Evolutionary conservation across 2,329 filamentous ascomycete species (phyloP).

Genomic region (Lecanicillium sp.): DNA sequence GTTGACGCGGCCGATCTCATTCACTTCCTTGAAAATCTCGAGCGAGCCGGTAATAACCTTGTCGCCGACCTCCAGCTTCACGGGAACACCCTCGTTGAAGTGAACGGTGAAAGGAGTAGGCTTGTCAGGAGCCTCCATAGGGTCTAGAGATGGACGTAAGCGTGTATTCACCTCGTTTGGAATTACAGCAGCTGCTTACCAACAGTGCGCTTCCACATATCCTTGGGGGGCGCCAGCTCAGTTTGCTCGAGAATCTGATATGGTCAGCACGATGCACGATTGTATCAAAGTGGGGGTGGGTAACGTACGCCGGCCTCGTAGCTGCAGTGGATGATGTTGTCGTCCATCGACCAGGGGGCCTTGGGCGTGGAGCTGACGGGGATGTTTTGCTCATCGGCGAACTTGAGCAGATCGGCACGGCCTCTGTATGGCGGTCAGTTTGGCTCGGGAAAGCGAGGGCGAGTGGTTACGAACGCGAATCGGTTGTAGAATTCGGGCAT

Average conservation of each 20-base stretch:
- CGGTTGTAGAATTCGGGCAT: conserved; percentile 61
- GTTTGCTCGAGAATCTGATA: conserved; percentile 48
- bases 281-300: conserved; percentile 40
- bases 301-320: conserved; percentile 60
- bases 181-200: conserved; percentile 12
- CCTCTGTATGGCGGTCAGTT: conserved; percentile 30
- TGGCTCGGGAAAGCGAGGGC: background rate
- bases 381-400: conserved; percentile 58
- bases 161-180: conserved; percentile 14
- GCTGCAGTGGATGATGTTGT: conserved; percentile 36
- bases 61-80: conserved; percentile 51
- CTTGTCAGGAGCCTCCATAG: conserved; percentile 54
- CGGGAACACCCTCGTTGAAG: conserved; percentile 61
- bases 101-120: conserved; percentile 57
- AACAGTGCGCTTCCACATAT: conserved; percentile 63
- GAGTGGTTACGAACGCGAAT: conserved; percentile 39
- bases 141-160: conserved; percentile 36
- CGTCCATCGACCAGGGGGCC: conserved; percentile 57
- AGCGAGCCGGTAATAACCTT: conserved; percentile 55
- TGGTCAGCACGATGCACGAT: conserved; percentile 7
- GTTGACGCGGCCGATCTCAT: conserved; percentile 55
- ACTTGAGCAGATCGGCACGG: conserved; percentile 65
- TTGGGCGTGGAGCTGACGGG: conserved; percentile 67
- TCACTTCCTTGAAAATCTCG: conserved; percentile 57
- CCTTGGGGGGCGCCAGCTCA: conserved; percentile 51